Evolutionary conservation across 2,329 filamentous ascomycete species (phyloP).

Genomic region (Mollisia scopiformis): DNA sequence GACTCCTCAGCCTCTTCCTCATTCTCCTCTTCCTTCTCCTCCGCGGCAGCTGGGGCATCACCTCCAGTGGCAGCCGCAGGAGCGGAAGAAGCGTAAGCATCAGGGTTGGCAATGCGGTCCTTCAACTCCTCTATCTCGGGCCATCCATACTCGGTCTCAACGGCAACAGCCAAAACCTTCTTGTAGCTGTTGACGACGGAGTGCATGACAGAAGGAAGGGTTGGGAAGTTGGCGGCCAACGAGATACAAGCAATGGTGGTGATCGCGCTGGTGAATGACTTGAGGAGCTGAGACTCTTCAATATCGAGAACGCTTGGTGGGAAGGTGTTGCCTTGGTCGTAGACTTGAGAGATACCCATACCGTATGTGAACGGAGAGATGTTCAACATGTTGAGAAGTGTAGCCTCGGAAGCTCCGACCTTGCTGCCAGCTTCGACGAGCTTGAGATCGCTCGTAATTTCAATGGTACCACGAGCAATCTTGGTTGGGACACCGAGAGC

Average conservation of each 20-base stretch:
- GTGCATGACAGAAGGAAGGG: conserved; percentile 94
- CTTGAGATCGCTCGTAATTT: conserved; percentile 98
- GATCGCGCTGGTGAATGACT: conserved; percentile 79
- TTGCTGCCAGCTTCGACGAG: conserved; percentile 90
- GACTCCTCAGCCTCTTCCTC: conserved; percentile 66
- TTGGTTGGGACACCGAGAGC: conserved; percentile 99
- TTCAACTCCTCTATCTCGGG: conserved; percentile 96
- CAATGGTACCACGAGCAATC: conserved; percentile 99
- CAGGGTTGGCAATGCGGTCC: conserved; percentile 99
- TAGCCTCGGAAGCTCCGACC: conserved; percentile 98
- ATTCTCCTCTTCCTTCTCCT: conserved; percentile 65
- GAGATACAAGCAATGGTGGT: conserved; percentile 88
- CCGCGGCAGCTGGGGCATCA: conserved; percentile 51
- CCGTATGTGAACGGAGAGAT: conserved; percentile 99
- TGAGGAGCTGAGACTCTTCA: conserved; percentile 90
- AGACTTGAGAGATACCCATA: conserved; percentile 95
- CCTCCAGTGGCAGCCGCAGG: conserved; percentile 66
- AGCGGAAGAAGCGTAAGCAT: conserved; percentile 86
- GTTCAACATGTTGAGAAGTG: conserved; percentile 99
- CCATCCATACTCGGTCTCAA: conserved; percentile 92
- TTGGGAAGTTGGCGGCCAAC: conserved; percentile 92
- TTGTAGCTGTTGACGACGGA: conserved; percentile 98
- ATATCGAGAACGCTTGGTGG: conserved; percentile 85
- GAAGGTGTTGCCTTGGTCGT: conserved; percentile 97
- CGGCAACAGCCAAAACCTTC: conserved; percentile 87